Evolutionary conservation across 2,329 filamentous ascomycete species (phyloP).

Genomic region (Piedraia hortae): DNA sequence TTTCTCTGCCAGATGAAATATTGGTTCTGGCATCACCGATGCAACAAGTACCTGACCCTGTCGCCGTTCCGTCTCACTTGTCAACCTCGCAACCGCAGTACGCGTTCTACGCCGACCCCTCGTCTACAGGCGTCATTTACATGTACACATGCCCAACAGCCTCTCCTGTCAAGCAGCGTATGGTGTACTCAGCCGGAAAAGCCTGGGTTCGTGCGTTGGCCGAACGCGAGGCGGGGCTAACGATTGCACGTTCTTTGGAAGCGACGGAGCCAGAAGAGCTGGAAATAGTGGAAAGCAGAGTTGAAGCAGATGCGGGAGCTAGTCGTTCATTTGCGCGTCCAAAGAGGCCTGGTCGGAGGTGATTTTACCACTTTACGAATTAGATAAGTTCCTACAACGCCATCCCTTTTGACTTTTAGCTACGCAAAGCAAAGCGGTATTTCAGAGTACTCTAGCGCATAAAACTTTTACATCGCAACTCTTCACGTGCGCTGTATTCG

Average conservation of each 20-base stretch:
- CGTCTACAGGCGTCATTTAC: constrained; percentile 38
- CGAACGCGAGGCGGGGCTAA: constrained; percentile 34
- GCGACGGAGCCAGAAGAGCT: constrained; percentile 40
- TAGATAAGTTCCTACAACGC: no score
- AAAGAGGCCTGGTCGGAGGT: constrained; percentile 44
- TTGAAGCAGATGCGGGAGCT: constrained; percentile 25
- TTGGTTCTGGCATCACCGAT: constrained; percentile 34
- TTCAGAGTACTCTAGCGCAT: no score
- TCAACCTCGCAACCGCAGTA: constrained; percentile 44
- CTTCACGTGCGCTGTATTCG: no score
- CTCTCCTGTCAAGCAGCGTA: constrained; percentile 54
- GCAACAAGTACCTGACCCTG: constrained; percentile 26
- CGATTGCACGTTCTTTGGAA: constrained; percentile 40
- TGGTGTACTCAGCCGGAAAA: constrained; percentile 43
- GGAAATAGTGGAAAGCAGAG: constrained; percentile 30
- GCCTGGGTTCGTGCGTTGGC: constrained; percentile 35
- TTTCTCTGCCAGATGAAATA: constrained; percentile 41
- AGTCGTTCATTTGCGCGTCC: constrained; percentile 49
- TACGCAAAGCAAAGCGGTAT: no score
- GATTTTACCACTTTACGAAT: constrained; percentile 2
- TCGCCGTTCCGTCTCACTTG: constrained; percentile 31
- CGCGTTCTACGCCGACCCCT: constrained; percentile 44
- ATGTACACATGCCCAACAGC: constrained; percentile 54
- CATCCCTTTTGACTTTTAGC: no score
- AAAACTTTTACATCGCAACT: no score